Conservation (phyloP, 192 early-diverging fungal genomes). For the Thamnidium elegans region DNA sequence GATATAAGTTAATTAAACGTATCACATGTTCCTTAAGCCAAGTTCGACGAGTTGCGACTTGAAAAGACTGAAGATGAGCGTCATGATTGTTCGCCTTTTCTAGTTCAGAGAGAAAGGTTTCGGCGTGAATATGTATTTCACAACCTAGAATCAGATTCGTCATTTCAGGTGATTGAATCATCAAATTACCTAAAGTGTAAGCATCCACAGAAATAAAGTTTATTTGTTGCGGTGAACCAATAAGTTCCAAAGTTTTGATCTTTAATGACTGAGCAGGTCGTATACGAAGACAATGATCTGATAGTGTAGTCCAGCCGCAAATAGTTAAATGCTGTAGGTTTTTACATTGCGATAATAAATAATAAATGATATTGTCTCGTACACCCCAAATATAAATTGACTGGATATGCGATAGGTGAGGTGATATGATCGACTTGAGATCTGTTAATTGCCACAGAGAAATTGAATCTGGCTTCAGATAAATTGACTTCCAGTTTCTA, state of each 20-base stretch:
- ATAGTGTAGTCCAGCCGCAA: slow-evolving; percentile 20
- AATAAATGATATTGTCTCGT: slow-evolving; percentile 9
- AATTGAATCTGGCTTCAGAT: background rate
- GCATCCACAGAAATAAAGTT: slow-evolving; percentile 17
- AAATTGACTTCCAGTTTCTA: background rate
- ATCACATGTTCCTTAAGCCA: slow-evolving; percentile 7
- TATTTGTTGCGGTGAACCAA: background rate
- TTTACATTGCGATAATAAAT: slow-evolving; percentile 8
- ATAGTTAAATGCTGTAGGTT: slow-evolving; percentile 11
- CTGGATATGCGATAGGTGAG: slow-evolving; percentile 1
- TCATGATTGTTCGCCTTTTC: background rate
- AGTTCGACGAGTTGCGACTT: slow-evolving; percentile 3
- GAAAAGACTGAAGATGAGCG: background rate
- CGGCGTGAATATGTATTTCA: slow-evolving; percentile 9
- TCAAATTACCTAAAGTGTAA: background rate
- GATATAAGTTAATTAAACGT: background rate
- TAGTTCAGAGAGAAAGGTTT: slow-evolving; percentile 12
- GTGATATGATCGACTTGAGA: background rate
- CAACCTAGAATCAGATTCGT: background rate
- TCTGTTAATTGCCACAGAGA: background rate
- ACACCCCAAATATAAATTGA: slow-evolving; percentile 5
- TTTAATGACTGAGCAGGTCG: background rate
- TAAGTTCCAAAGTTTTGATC: background rate
- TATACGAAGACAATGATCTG: slow-evolving; percentile 12
- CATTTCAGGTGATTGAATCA: slow-evolving; percentile 10